Conservation (phyloP, 352 stramenopile genomes). For the Pythium vanterpoolii region DNA sequence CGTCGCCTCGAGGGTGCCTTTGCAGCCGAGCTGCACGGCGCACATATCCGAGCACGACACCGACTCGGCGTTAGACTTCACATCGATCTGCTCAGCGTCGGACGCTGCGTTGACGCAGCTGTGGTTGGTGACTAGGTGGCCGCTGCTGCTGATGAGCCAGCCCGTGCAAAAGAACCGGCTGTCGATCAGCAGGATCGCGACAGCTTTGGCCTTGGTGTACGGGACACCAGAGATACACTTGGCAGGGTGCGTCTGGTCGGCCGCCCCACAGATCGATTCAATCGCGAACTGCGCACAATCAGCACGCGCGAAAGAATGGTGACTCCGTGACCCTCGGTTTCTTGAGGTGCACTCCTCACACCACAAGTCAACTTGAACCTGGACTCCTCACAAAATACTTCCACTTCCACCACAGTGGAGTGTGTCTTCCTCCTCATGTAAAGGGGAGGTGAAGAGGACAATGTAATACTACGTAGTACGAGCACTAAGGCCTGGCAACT, state of each 20-base stretch:
- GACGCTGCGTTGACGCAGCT: conserved; percentile 23
- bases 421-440: no score
- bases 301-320: no score
- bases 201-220: conserved; percentile 20
- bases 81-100: conserved; percentile 16
- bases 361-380: no score
- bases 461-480: no score
- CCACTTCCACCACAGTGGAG: no score
- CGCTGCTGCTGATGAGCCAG: conserved; percentile 27
- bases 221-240: conserved; percentile 27
- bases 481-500: no score
- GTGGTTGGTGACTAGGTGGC: conserved; percentile 25
- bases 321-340: no score
- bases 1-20: conserved; percentile 18
- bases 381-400: no score
- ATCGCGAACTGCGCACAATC: conserved; percentile 3
- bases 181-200: conserved; percentile 31
- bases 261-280: conserved; percentile 27
- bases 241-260: conserved; percentile 28
- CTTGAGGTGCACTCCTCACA: no score
- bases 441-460: no score
- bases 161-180: conserved; percentile 28
- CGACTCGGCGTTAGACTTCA: conserved; percentile 28
- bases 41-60: conserved; percentile 19
- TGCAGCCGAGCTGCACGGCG: conserved; percentile 20